A percentile compares a stretch with the other conserved stretches of the same genome.
These are phyloP conservation scores for Cryptosporidium tyzzeri DNA, from an alignment of 169 alveolate species.

Conservation along the genomic window DNA sequence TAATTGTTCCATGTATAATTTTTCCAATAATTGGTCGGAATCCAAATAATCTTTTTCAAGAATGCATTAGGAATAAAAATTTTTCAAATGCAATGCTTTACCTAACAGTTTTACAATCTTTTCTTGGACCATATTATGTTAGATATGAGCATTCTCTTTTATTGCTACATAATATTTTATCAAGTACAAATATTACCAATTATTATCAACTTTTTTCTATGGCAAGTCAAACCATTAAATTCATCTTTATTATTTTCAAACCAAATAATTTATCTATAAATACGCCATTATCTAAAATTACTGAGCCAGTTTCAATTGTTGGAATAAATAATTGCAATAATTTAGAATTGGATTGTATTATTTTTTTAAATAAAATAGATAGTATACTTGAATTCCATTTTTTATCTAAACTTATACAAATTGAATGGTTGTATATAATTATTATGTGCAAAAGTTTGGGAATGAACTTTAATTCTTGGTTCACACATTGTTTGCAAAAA, in stretches of 20 bases:
- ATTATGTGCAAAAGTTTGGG: constrained; percentile 36
- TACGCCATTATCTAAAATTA: constrained; percentile 29
- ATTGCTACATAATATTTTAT: constrained; percentile 9
- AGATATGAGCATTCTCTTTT: constrained; percentile 37
- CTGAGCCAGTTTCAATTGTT: neutral
- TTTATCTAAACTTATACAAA: constrained; percentile 19
- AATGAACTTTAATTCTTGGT: constrained; percentile 54
- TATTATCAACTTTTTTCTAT: constrained; percentile 2
- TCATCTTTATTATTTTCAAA: constrained; percentile 50
- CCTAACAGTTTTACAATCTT: constrained; percentile 40
- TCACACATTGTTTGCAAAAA: constrained; percentile 33
- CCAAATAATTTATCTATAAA: constrained; percentile 17
- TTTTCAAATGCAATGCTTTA: constrained; percentile 33
- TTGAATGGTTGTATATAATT: constrained; percentile 43
- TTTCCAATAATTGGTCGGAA: constrained; percentile 27
- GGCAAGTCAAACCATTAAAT: constrained; percentile 5
- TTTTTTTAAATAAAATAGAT: constrained; percentile 24
- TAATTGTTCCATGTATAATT: constrained; percentile 56
- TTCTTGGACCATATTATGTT: constrained; percentile 51
- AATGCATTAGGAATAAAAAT: constrained; percentile 15
- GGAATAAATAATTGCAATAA: constrained; percentile 11
- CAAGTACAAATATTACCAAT: constrained; percentile 6
- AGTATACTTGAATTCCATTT: constrained; percentile 30
- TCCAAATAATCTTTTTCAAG: constrained; percentile 19
- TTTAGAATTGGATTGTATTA: neutral